Evolutionary conservation across 805 yeast species (phyloP).

Genomic region (Phaffomyces thermotolerans): DNA sequence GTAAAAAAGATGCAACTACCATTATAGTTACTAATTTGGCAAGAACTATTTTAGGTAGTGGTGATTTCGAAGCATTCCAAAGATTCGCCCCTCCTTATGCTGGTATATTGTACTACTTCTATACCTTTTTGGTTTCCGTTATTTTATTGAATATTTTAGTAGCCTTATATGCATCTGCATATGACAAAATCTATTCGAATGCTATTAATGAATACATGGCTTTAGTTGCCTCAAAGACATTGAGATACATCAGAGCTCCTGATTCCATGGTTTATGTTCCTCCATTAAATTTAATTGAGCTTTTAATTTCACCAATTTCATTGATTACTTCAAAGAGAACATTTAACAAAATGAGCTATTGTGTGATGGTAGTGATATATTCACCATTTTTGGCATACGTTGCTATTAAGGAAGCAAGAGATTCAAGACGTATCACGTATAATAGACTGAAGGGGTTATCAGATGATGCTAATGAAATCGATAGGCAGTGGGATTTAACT

Average conservation of each 20-base stretch:
- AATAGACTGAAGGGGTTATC: constrained; percentile 56
- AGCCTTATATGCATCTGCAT: constrained; percentile 82
- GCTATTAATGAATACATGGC: constrained; percentile 84
- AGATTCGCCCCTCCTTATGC: constrained; percentile 83
- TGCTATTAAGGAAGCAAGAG: constrained; percentile 55
- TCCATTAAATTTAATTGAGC: constrained; percentile 72
- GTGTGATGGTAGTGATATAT: constrained; percentile 58
- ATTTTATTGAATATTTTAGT: constrained; percentile 75
- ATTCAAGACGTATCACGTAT: constrained; percentile 64
- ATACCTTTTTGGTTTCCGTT: constrained; percentile 67
- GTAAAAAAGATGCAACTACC: constrained; percentile 66
- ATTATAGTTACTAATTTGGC: constrained; percentile 57
- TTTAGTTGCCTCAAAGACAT: constrained; percentile 73
- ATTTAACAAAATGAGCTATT: constrained; percentile 39
- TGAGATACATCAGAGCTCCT: constrained; percentile 81
- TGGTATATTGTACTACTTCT: constrained; percentile 65
- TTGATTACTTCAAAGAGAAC: constrained; percentile 29
- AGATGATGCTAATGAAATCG: constrained; percentile 75
- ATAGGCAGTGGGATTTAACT: constrained; percentile 75
- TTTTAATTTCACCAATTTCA: constrained; percentile 41
- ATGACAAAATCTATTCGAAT: constrained; percentile 71
- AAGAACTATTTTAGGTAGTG: constrained; percentile 67
- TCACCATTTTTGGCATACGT: constrained; percentile 58
- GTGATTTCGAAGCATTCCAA: constrained; percentile 63
- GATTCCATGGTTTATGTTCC: constrained; percentile 82